Evolutionary conservation across 306 rosid species (phyloP).

Genomic region (Hippophae rhamnoides): DNA sequence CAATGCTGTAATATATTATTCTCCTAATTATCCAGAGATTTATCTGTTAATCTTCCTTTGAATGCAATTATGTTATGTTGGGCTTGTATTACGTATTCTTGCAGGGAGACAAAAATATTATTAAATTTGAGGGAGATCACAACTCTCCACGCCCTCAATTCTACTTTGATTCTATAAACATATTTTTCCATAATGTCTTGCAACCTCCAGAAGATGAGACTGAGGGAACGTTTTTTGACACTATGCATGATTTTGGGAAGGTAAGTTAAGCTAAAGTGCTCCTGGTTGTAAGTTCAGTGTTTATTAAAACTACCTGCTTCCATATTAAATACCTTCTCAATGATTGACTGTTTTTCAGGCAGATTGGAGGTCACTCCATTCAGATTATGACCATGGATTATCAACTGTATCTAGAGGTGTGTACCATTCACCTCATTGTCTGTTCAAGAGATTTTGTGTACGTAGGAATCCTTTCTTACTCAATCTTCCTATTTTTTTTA

Average conservation of each 20-base stretch:
- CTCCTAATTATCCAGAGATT: not conserved
- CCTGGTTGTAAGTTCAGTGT: conserved; percentile 21
- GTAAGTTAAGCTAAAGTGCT: conserved; percentile 39
- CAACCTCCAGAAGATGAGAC: conserved; percentile 92
- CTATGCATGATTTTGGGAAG: conserved; percentile 61
- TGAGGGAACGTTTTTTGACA: conserved; percentile 58
- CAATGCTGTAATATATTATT: not conserved
- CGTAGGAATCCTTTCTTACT: not conserved
- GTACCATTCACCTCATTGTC: conserved; percentile 20
- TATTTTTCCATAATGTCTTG: conserved; percentile 79
- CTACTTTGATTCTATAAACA: conserved; percentile 82
- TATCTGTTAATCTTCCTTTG: not conserved
- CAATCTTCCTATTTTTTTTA: conserved; percentile 10
- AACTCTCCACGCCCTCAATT: conserved; percentile 93
- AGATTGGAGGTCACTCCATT: conserved; percentile 56
- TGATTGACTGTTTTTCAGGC: conserved; percentile 37
- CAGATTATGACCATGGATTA: conserved; percentile 24
- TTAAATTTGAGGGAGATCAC: conserved; percentile 98
- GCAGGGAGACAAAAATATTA: conserved; percentile 89
- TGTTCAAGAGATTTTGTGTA: conserved; percentile 10
- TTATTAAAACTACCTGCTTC: conserved; percentile 14
- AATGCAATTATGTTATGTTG: conserved; percentile 7
- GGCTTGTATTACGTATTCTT: conserved; percentile 15
- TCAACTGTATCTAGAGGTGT: conserved; percentile 60
- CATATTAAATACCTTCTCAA: conserved; percentile 1